Base-by-base conservation (phyloP, 2,329 filamentous ascomycete species). In the Aspergillus oerlinghausenensis region DNA sequence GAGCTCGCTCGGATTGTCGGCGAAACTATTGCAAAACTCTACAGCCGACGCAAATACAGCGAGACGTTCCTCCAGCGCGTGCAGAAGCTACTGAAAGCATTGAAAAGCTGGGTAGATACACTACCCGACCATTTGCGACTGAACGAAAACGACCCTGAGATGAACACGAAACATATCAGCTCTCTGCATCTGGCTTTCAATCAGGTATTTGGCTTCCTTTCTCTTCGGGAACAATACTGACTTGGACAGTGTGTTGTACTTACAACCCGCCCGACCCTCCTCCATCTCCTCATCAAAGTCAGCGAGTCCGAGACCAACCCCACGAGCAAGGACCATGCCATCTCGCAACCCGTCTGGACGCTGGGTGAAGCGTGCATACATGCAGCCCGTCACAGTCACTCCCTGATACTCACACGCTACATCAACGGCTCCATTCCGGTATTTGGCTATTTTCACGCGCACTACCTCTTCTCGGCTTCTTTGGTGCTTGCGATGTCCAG, bases 361-460 rank as follows among this genome's bases (percentile, higher is more conserved):
- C 64, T 75, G 35, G 68, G 68, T 47, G 73, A 75, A 60, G 71
- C 72, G 28, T 75, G 73, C 50, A 71, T 75, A 43, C 70, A 73
- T 32, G 69, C 71, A 3, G 73, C 73, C 2, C 65, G 73, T 3
- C 69, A 73, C 45, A 73, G 73, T 0, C 71, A 74, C 55, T 65
- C 67, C 11, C 67, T 75, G 52, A 70, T 75, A 53, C 63, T 74
- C 4, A 70, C 69, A 3, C 65, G 70, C 35, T 75, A 70, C 70
- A 72, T 74, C 49, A 72, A 73, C 56, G 72, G 71, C 21, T 69
- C 71, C 9, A 65, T 75, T 25, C 71, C 73, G 0, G 68, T 71
- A 8, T 75, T 73, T 57, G 73, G 72, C 28, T 75, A 73, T 62
- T 75, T 73, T 57, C 71, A 75, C 57, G 70, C 72, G 0, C 72